Evolutionary conservation across 495 filamentous ascomycete species (phyloP).

Genomic region (Podospora australis): DNA sequence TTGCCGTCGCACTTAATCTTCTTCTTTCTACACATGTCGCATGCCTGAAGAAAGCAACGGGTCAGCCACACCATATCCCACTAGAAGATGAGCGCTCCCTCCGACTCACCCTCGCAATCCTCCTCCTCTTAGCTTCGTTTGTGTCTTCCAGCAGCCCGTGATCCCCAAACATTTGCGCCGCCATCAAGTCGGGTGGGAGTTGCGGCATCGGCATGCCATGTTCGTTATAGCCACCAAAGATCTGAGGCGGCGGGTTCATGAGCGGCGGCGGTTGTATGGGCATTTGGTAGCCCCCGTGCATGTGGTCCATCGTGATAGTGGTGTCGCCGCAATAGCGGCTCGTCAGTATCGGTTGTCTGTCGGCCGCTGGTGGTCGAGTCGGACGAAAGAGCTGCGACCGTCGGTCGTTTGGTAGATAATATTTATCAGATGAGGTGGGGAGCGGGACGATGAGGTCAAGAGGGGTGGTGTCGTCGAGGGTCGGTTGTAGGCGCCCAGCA

Average conservation of each 20-base stretch:
- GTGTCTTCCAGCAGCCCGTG: slow-evolving; percentile 56
- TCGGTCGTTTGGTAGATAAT: neutral
- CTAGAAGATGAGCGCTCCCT: neutral
- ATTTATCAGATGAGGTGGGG: neutral
- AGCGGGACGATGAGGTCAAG: slow-evolving; percentile 1
- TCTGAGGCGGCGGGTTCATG: slow-evolving; percentile 61
- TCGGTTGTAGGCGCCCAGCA: slow-evolving; percentile 15
- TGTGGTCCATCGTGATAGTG: slow-evolving; percentile 39
- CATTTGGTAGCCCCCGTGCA: slow-evolving; percentile 43
- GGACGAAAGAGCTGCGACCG: neutral
- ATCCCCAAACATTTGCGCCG: slow-evolving; percentile 57
- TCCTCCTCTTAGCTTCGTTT: slow-evolving; percentile 81
- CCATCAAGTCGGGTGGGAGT: slow-evolving; percentile 46
- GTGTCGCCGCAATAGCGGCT: slow-evolving; percentile 9
- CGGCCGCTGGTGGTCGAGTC: neutral
- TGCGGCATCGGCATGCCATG: slow-evolving; percentile 51
- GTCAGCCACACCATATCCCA: slow-evolving; percentile 17
- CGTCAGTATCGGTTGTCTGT: neutral
- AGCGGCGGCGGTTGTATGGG: slow-evolving; percentile 51
- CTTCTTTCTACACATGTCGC: slow-evolving; percentile 99
- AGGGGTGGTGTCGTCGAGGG: neutral
- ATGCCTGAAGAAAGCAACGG: slow-evolving; percentile 54
- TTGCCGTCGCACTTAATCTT: slow-evolving; percentile 99
- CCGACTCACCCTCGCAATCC: slow-evolving; percentile 77
- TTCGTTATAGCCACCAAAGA: slow-evolving; percentile 58